A percentile compares a stretch with the other conserved stretches of the same genome.
These are phyloP conservation scores for Dendrothele bispora DNA, from an alignment of 768 basidiomycete species.

Conservation along the genomic window DNA sequence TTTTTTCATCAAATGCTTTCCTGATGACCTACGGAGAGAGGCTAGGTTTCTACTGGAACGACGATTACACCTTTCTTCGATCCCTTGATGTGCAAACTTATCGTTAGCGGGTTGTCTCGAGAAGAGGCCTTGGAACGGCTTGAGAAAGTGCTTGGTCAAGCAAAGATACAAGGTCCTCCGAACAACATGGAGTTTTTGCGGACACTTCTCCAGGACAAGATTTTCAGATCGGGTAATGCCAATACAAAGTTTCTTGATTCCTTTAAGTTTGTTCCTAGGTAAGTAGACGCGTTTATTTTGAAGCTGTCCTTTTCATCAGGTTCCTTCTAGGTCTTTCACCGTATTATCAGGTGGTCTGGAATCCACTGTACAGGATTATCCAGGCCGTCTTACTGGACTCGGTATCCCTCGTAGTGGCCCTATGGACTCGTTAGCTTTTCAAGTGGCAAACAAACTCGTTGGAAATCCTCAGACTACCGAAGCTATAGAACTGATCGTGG, in stretches of 20 bases:
- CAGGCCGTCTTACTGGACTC: slow-evolving; percentile 49
- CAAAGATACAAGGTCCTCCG: slow-evolving; percentile 54
- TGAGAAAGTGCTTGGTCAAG: slow-evolving; percentile 31
- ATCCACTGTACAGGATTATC: slow-evolving; percentile 57
- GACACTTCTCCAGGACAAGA: slow-evolving; percentile 37
- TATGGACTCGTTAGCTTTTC: slow-evolving; percentile 60
- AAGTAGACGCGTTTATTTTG: slow-evolving; percentile 10
- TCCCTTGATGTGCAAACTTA: slow-evolving; percentile 59
- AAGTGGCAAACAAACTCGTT: slow-evolving; percentile 56
- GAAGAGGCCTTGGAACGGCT: slow-evolving; percentile 47
- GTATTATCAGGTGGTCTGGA: slow-evolving; percentile 57
- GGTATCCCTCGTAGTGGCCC: slow-evolving; percentile 67
- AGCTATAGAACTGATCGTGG: slow-evolving; percentile 52
- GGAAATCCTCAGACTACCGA: slow-evolving; percentile 52
- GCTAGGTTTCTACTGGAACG: slow-evolving; percentile 49
- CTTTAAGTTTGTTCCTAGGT: slow-evolving; percentile 45
- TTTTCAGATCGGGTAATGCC: slow-evolving; percentile 41
- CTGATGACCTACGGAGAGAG: too few relatives aligned
- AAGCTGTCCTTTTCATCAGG: background rate
- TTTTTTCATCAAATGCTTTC: too few relatives aligned
- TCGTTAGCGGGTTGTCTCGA: slow-evolving; percentile 49
- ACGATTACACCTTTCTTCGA: slow-evolving; percentile 55
- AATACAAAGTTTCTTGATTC: slow-evolving; percentile 50
- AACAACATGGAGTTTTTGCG: slow-evolving; percentile 58
- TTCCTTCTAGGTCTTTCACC: slow-evolving; percentile 42